Evolutionary conservation across 208 protist species (phyloP).

Genomic region (Crithidia sp.): DNA sequence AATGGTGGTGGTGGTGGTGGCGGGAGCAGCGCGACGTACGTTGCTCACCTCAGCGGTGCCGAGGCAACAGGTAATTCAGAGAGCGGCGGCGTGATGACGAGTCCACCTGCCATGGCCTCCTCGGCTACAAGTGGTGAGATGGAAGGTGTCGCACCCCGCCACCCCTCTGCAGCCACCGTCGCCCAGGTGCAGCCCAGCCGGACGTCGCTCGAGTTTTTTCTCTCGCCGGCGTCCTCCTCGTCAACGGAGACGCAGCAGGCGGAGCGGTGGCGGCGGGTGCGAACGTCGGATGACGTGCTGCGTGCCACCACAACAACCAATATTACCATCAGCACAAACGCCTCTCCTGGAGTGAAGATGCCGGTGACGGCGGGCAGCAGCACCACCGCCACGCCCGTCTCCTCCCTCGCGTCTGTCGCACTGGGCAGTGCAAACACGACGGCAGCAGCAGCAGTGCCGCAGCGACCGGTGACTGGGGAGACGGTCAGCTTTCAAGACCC

Average conservation of each 20-base stretch:
- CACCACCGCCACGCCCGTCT: not conserved
- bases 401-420: not conserved
- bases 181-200: no score
- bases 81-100: no score
- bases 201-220: no score
- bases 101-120: no score
- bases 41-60: no score
- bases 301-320: no score
- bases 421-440: not conserved
- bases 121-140: no score
- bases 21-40: not conserved
- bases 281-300: no score
- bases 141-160: no score
- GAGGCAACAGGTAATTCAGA: no score
- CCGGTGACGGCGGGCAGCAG: not conserved
- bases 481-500: constrained; percentile 6
- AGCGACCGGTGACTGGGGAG: not conserved
- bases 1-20: not conserved
- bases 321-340: not conserved
- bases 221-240: no score
- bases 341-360: not conserved
- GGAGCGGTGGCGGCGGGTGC: not conserved
- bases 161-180: no score
- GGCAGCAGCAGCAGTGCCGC: not conserved
- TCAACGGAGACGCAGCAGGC: not conserved